A percentile compares a stretch with the other conserved stretches of the same genome.
Evolutionary conservation across 2,329 filamentous ascomycete species (phyloP).

Genomic region (Gaeumannomyces sp.): DNA sequence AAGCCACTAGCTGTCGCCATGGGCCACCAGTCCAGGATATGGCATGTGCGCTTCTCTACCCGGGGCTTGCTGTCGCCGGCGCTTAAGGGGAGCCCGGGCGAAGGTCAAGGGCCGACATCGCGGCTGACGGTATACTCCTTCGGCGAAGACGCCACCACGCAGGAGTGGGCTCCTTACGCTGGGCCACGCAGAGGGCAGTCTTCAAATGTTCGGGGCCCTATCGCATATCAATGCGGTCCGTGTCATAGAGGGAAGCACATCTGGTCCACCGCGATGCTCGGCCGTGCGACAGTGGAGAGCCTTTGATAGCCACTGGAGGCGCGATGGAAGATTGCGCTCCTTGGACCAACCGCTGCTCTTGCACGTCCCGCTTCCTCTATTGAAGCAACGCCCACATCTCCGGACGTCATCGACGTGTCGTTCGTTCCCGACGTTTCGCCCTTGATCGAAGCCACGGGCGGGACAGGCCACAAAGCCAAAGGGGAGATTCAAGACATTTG

Average conservation of each 20-base stretch:
- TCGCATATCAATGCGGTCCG: constrained; percentile 49
- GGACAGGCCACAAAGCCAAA: background rate
- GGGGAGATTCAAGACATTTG: constrained; percentile 27
- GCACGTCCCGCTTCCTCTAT: background rate
- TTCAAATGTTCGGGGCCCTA: constrained; percentile 29
- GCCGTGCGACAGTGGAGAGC: constrained; percentile 16
- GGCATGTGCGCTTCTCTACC: constrained; percentile 64
- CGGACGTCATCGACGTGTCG: background rate
- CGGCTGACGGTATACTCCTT: constrained; percentile 57
- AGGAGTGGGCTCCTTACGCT: constrained; percentile 61
- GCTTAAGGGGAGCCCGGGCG: background rate
- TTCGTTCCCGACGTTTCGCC: constrained; percentile 6
- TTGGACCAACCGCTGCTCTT: constrained; percentile 20
- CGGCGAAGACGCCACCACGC: constrained; percentile 75
- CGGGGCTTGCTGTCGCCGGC: background rate
- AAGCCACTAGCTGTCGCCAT: constrained; percentile 64
- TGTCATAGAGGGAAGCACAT: constrained; percentile 85
- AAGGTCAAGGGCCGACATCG: background rate
- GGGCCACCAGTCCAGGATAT: constrained; percentile 86
- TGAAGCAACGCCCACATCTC: background rate
- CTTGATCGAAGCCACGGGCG: background rate
- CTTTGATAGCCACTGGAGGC: constrained; percentile 67
- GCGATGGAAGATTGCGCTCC: constrained; percentile 61
- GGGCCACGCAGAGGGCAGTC: constrained; percentile 8
- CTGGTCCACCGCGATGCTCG: constrained; percentile 61